Conservation (phyloP, 2,329 filamentous ascomycete genomes). For the Trichoderma polysporum region DNA sequence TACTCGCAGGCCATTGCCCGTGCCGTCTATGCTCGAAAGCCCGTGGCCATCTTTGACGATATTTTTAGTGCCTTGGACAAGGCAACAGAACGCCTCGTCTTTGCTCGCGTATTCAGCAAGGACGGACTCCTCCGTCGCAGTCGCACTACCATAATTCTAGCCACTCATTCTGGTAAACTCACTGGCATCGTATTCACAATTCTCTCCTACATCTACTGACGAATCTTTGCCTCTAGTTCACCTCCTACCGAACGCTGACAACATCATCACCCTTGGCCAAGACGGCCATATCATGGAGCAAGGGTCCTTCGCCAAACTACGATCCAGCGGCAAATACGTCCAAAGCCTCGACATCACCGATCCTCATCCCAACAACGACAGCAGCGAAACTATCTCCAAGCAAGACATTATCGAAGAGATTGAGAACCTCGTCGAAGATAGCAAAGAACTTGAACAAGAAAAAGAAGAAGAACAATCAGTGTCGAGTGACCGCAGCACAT, state of each 20-base stretch:
- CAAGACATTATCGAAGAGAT: neutral
- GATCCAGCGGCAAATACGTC: conserved; percentile 38
- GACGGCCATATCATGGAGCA: conserved; percentile 44
- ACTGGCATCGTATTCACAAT: neutral
- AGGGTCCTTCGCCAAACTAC: conserved; percentile 39
- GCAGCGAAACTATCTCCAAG: neutral
- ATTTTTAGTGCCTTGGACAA: conserved; percentile 43
- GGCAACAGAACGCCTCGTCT: conserved; percentile 43
- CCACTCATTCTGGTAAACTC: conserved; percentile 36
- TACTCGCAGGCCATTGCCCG: conserved; percentile 33
- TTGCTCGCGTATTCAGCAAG: conserved; percentile 39
- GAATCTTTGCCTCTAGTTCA: conserved; percentile 25
- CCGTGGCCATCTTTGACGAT: conserved; percentile 40
- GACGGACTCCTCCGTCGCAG: conserved; percentile 37
- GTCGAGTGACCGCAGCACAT: conserved; percentile 29
- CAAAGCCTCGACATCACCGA: conserved; percentile 37
- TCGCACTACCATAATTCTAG: conserved; percentile 33
- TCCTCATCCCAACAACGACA: conserved; percentile 22
- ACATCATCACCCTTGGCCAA: conserved; percentile 44
- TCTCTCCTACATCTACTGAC: neutral
- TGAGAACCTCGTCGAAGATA: neutral
- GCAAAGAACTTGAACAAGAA: neutral
- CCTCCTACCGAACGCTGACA: conserved; percentile 41
- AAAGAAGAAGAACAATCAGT: conserved; percentile 3
- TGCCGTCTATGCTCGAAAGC: conserved; percentile 35